Percentiles rank a stretch among this genome's conserved stretches.
These are phyloP conservation scores for Rhytidiadelphus loreus DNA, from an alignment of 225 moss, liverwort and hornwort species.

Conservation along the genomic window DNA sequence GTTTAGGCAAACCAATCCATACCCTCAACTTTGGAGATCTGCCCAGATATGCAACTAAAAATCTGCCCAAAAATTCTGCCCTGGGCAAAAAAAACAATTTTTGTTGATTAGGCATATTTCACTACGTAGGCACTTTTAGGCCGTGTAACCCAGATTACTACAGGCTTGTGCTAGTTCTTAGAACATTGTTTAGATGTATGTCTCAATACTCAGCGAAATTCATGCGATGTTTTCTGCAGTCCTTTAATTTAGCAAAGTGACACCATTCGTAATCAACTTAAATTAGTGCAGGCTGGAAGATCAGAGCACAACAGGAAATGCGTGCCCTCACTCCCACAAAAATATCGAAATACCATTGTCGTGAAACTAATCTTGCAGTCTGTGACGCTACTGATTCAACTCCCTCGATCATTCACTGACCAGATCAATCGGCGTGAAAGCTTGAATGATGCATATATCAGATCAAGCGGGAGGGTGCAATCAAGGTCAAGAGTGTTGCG, in stretches of 20 bases:
- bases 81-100: no score
- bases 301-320: background rate
- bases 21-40: background rate
- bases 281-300: background rate
- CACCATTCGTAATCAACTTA: background rate
- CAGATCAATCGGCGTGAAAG: background rate
- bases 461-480: rapidly evolving
- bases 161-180: background rate
- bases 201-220: background rate
- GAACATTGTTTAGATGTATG: background rate
- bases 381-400: background rate
- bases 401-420: background rate
- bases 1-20: background rate
- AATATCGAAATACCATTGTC: background rate
- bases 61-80: no score
- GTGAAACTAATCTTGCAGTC: background rate
- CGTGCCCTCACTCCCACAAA: background rate
- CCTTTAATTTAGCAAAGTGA: background rate
- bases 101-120: background rate
- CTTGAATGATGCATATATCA: background rate
- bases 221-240: background rate
- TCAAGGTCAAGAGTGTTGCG: background rate
- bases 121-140: background rate
- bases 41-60: background rate
- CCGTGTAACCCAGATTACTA: rapidly evolving